Conservation (phyloP, 164 flowering plant species). For the Kingdonia uniflora region DNA sequence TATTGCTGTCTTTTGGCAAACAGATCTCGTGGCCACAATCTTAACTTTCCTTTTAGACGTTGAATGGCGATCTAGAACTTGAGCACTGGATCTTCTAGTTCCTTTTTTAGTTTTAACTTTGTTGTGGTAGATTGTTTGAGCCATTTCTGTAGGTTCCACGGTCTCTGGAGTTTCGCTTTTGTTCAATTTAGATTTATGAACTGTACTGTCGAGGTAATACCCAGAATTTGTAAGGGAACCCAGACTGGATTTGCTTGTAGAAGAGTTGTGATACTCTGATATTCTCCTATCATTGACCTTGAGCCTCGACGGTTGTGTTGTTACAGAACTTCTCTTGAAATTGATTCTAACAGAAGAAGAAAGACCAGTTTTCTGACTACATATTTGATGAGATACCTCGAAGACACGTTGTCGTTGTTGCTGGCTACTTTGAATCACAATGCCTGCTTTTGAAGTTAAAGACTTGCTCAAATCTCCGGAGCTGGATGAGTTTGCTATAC, state of each 20-base stretch:
- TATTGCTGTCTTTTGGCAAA: conserved; percentile 17
- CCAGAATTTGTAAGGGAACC: conserved; percentile 33
- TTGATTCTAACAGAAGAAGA: conserved; percentile 29
- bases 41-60: conserved; percentile 8
- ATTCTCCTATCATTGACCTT: conserved; percentile 24
- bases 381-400: conserved; percentile 22
- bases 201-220: conserved; percentile 10
- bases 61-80: conserved; percentile 6
- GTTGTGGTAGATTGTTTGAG: conserved; percentile 10
- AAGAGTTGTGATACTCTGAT: conserved; percentile 29
- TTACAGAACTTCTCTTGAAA: conserved; percentile 41
- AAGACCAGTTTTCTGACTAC: conserved; percentile 26
- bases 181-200: conserved; percentile 1
- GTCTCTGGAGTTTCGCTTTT: conserved; percentile 23
- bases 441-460: conserved; percentile 2
- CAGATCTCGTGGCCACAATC: conserved; percentile 9
- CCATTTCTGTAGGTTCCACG: conserved; percentile 15
- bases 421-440: conserved; percentile 22
- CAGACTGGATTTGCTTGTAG: conserved; percentile 49
- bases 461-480: conserved; percentile 10
- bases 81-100: conserved; percentile 13
- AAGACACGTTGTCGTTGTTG: conserved; percentile 13
- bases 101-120: conserved; percentile 12
- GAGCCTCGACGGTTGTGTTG: conserved; percentile 45
- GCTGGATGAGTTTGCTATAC: conserved; percentile 7